Evolutionary conservation across 140 eudicot species (phyloP), one percentile per base, ranked within the genome.

Genomic region (Erigeron philadelphicus): DNA sequence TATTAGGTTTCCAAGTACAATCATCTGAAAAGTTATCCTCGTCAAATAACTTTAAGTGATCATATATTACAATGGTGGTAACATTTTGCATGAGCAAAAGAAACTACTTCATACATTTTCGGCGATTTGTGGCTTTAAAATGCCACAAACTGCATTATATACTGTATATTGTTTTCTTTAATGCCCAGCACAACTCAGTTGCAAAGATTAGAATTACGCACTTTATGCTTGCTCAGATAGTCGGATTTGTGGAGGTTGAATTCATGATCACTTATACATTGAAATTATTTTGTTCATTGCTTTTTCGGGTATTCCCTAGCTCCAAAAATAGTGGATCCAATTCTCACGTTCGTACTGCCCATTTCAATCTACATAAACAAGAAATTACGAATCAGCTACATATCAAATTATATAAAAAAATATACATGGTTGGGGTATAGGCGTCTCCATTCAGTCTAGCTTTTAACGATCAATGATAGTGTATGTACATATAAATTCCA

Each of bases 241-340:
- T n/a, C n/a, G n/a, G n/a, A 53, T 48, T 64, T 21, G 64, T 38
- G 15, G 10, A 38, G 47, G 13, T 35, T 58, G 57, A 19, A 64
- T 63, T 21, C 48, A 53, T 31, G n/a, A 42, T 17, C 54, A 50
- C 40, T 66, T 72, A 64, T 13, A n/a, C 41, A 52, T 16, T 0
- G 16, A 43, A 54, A 62, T 15, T 13, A 8, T 45, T 70, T 40
- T 19, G 7, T 67, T 71, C 72, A 83, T 70, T 89, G 84, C 69
- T 87, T 89, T 67, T 87, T 89, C 0, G 97, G 81, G 72, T 94
- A 89, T 62, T 87, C 94, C 86, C 95, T 81, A 25, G 99, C 87
- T 54, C 99, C 99, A 57, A 89, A 94, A 50, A 94, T 94, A 75
- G 99, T 89, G 40, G 99, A 89, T 66, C 99, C 99, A 15, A 94